Conservation (phyloP, 176 grass and related monocot genomes). For the Triticum urartu region DNA sequence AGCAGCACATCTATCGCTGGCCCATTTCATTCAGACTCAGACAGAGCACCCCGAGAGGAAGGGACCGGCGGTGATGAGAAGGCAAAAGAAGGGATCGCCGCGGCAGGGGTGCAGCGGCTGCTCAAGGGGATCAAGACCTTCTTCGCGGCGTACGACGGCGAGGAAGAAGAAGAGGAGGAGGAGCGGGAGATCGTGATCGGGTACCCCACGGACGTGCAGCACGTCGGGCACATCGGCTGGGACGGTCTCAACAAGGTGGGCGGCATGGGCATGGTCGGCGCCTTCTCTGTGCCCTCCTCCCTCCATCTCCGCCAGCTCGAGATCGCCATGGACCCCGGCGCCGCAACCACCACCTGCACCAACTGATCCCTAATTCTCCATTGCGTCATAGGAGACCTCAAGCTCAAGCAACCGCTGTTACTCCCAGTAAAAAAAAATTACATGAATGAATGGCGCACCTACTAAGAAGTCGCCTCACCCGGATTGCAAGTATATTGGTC, state of each 20-base stretch:
- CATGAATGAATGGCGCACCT: not conserved
- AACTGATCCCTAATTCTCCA: not conserved
- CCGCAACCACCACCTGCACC: conserved; percentile 25
- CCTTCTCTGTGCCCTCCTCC: conserved; percentile 61
- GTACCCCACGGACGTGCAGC: conserved; percentile 81
- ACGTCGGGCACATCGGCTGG: conserved; percentile 76
- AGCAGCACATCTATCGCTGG: no score
- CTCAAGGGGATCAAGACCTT: conserved; percentile 68
- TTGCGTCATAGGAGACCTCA: no score
- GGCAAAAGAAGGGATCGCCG: conserved; percentile 32
- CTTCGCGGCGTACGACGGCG: conserved; percentile 39
- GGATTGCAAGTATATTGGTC: conserved; percentile 56
- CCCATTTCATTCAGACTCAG: not conserved
- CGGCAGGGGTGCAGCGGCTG: conserved; percentile 56
- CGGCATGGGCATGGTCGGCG: conserved; percentile 56
- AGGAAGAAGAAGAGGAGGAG: conserved; percentile 41
- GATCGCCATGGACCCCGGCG: conserved; percentile 64
- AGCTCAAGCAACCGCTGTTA: no score
- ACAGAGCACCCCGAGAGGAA: conserved; percentile 26
- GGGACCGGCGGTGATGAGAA: not conserved
- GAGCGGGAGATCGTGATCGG: conserved; percentile 86
- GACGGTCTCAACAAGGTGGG: conserved; percentile 60
- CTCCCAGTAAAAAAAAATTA: no score
- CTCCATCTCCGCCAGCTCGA: conserved; percentile 65
- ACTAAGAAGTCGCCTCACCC: conserved; percentile 41